phyloP scores from a whole-genome alignment of 1,284 basidiomycete genomes.

The Ganoderma sinense region DNA sequence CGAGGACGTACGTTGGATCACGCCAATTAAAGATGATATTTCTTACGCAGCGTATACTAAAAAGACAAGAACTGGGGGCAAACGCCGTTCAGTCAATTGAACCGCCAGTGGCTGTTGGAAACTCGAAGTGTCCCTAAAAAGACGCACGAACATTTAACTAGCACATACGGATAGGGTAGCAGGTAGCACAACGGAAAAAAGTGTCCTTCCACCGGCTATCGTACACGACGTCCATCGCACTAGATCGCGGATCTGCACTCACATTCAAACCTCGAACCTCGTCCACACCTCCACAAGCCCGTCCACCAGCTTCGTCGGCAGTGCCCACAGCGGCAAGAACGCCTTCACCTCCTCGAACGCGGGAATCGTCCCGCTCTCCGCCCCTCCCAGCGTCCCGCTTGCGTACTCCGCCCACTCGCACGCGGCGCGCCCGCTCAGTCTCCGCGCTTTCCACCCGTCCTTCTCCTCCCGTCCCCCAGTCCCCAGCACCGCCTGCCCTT shows the following conservation, averaged over 20 bases:
- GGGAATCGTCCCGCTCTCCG: conserved; percentile 58
- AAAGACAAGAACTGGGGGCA: too few relatives aligned
- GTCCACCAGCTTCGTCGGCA: conserved; percentile 61
- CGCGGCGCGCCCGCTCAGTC: conserved; percentile 59
- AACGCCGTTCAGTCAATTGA: too few relatives aligned
- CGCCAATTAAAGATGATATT: too few relatives aligned
- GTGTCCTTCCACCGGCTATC: neutral
- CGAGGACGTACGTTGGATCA: too few relatives aligned
- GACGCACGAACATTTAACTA: neutral
- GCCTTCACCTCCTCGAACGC: conserved; percentile 73
- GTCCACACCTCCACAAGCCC: conserved; percentile 68
- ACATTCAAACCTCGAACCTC: conserved; percentile 50
- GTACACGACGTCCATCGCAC: neutral
- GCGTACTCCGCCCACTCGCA: conserved; percentile 79
- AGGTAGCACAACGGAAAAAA: neutral
- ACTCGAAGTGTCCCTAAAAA: too few relatives aligned
- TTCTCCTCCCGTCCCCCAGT: neutral
- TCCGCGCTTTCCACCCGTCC: conserved; percentile 7
- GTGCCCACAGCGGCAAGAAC: conserved; percentile 75
- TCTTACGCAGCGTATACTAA: too few relatives aligned
- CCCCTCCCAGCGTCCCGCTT: conserved; percentile 55
- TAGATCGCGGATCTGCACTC: neutral
- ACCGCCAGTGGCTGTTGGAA: too few relatives aligned
- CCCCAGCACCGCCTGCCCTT: neutral
- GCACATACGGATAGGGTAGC: too few relatives aligned